Evolutionary conservation across 1,139 yeast genomes (phyloP), one percentile per base, ranked within the genome.

Genomic region (Maudiozyma humilis): DNA sequence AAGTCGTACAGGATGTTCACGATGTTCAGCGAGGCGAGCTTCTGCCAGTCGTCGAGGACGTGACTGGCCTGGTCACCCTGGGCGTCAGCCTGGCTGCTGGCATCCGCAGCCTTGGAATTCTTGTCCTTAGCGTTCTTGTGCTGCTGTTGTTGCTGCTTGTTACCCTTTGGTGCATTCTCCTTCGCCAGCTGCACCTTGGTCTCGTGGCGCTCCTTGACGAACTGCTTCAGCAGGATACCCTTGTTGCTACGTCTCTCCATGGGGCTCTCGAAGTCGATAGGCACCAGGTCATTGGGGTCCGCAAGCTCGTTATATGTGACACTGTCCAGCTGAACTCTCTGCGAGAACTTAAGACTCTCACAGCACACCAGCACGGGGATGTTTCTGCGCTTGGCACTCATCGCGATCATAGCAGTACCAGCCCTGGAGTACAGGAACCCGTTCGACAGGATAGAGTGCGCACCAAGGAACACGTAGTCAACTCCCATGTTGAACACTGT

Each of bases 361-460:
- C 98, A 91, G 55, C 96, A 85, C 1, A 94, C 95, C 51, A 91
- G 73, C 3, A 91, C 96, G 0, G 98, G 97, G 44, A 91, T 85
- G 56, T 88, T 85, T 59, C 91, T 78, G 45, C 85, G 78, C 54
- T 84, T 82, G 34, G 95, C 88, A 69, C 86, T 78, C 85, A 89
- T 85, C 8, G 97, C 95, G 40, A 93, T 78, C 66, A 89, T 71
- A 1, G 96, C 96, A 14, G 96, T 83, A 15, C 99, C 99, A 15
- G 88, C 96, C 50, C 99, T 75, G 1, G 96, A 84, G 61, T 86
- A 88, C 47, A 93, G 72, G 62, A 89, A 78, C 1, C 98, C 98
- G 60, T 93, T 93, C 13, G 96, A 87, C 47, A 91, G 72, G 86
- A 93, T 89, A 32, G 97, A 94, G 62, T 91, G 97, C 0, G 98